A percentile compares a stretch with the other conserved stretches of the same genome.
These are phyloP conservation scores for Alternaria sp. DNA, from an alignment of 2,329 filamentous ascomycete species.

Conservation along the genomic window DNA sequence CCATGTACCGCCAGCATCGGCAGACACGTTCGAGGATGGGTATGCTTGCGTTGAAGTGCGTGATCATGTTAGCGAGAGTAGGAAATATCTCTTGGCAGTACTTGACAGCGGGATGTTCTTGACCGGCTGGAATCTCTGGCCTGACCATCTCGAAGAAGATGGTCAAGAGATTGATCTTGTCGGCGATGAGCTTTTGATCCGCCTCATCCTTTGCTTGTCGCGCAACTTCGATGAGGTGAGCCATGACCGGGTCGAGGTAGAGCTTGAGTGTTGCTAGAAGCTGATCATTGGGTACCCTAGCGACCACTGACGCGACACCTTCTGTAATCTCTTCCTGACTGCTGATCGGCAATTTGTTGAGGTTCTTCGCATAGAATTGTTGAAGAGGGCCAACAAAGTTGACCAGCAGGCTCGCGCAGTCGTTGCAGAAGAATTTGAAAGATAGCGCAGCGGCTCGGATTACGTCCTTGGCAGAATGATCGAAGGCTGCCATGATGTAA, in stretches of 20 bases:
- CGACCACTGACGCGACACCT: slow-evolving; percentile 89
- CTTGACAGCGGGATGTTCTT: slow-evolving; percentile 89
- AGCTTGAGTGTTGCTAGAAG: slow-evolving; percentile 86
- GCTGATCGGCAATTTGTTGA: slow-evolving; percentile 81
- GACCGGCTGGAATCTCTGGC: slow-evolving; percentile 71
- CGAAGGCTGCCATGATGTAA: slow-evolving; percentile 93
- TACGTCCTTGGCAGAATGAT: slow-evolving; percentile 87
- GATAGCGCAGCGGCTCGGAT: slow-evolving; percentile 89
- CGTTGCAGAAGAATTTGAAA: slow-evolving; percentile 96
- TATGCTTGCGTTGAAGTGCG: slow-evolving; percentile 83
- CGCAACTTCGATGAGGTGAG: slow-evolving; percentile 83
- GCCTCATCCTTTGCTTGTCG: slow-evolving; percentile 83
- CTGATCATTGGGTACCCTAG: slow-evolving; percentile 80
- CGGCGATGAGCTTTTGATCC: slow-evolving; percentile 86
- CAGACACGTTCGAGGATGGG: slow-evolving; percentile 94
- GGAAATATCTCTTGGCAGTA: slow-evolving; percentile 96
- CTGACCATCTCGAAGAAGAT: slow-evolving; percentile 82
- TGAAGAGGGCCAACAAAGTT: slow-evolving; percentile 86
- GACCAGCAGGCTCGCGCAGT: slow-evolving; percentile 87
- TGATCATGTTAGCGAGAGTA: slow-evolving; percentile 82
- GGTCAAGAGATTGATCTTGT: slow-evolving; percentile 90
- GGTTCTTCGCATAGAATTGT: slow-evolving; percentile 86
- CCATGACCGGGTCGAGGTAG: slow-evolving; percentile 90
- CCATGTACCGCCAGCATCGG: slow-evolving; percentile 95
- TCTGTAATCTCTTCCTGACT: slow-evolving; percentile 98